Percentiles rank a stretch among this genome's conserved stretches.
Evolutionary conservation across 352 stramenopile species (phyloP).

Genomic region (Nothophytophthora sp.): DNA sequence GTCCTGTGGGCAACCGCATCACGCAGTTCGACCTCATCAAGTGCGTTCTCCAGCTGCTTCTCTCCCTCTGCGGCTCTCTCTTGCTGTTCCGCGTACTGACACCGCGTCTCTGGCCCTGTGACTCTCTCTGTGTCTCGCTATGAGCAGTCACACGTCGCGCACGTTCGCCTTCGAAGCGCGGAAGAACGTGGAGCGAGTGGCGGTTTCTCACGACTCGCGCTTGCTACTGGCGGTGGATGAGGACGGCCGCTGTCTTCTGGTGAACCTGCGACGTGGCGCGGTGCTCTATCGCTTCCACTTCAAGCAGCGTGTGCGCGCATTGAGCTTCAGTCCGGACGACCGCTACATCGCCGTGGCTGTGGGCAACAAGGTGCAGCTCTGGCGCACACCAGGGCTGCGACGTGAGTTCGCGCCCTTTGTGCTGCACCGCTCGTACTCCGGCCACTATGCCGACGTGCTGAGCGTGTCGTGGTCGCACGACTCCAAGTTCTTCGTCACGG

Average conservation of each 20-base stretch:
- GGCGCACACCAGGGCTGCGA: constrained; percentile 80
- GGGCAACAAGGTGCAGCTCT: constrained; percentile 93
- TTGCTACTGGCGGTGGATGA: constrained; percentile 90
- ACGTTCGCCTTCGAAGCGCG: constrained; percentile 93
- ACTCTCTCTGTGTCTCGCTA: too few relatives aligned
- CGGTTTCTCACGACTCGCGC: constrained; percentile 88
- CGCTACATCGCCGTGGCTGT: constrained; percentile 87
- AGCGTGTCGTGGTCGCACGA: constrained; percentile 89
- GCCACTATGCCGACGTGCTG: constrained; percentile 89
- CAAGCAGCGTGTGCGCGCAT: constrained; percentile 85
- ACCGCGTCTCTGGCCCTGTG: too few relatives aligned
- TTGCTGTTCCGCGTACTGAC: background rate
- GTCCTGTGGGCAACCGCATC: constrained; percentile 93
- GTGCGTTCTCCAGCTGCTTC: constrained; percentile 43
- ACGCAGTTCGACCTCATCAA: constrained; percentile 94
- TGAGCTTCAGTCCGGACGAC: constrained; percentile 91
- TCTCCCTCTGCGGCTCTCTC: too few relatives aligned
- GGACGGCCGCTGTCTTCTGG: constrained; percentile 89
- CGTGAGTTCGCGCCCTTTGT: constrained; percentile 93
- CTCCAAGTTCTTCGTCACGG: constrained; percentile 90
- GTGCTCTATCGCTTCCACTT: constrained; percentile 96
- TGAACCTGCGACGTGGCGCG: constrained; percentile 89
- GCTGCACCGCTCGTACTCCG: constrained; percentile 86
- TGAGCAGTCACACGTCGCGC: constrained; percentile 73
- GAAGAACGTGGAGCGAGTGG: constrained; percentile 88